Percentiles rank a stretch among this genome's conserved stretches.
phyloP scores from a whole-genome alignment of 345 rosid species.

The Melaleuca alternifolia region DNA sequence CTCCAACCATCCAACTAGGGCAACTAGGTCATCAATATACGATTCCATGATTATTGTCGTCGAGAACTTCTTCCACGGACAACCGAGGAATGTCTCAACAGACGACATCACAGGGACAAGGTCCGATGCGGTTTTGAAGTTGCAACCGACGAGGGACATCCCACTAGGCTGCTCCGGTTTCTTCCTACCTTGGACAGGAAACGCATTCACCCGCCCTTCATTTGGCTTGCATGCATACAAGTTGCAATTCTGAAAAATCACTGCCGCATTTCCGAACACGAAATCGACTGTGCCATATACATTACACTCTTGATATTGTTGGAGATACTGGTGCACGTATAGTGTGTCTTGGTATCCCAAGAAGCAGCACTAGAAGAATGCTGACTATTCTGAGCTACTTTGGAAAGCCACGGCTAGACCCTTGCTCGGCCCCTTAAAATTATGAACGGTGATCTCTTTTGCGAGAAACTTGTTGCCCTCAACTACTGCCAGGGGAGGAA shows the following conservation, averaged over 20 bases:
- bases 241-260: background rate
- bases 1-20: background rate
- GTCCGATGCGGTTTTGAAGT: slow-evolving; percentile 3
- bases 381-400: slow-evolving; percentile 4
- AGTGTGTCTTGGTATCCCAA: slow-evolving; percentile 7
- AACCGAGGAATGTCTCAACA: background rate
- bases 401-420: slow-evolving; percentile 16
- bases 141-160: slow-evolving; percentile 4
- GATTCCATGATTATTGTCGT: background rate
- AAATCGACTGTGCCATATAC: slow-evolving; percentile 15
- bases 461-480: slow-evolving; percentile 4
- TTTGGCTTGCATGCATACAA: slow-evolving; percentile 8
- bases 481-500: slow-evolving; percentile 9
- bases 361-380: slow-evolving; percentile 14
- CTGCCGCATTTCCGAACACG: slow-evolving; percentile 24
- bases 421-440: slow-evolving; percentile 13
- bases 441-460: slow-evolving; percentile 2
- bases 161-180: slow-evolving; percentile 5
- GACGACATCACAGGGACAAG: background rate
- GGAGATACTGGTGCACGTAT: slow-evolving; percentile 1
- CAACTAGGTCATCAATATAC: background rate
- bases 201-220: background rate
- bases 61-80: slow-evolving; percentile 8
- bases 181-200: slow-evolving; percentile 17
- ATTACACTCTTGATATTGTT: slow-evolving; percentile 17